These are phyloP conservation scores for Aeschynomene evenia DNA, from an alignment of 306 rosid species.

Conservation along the genomic window DNA sequence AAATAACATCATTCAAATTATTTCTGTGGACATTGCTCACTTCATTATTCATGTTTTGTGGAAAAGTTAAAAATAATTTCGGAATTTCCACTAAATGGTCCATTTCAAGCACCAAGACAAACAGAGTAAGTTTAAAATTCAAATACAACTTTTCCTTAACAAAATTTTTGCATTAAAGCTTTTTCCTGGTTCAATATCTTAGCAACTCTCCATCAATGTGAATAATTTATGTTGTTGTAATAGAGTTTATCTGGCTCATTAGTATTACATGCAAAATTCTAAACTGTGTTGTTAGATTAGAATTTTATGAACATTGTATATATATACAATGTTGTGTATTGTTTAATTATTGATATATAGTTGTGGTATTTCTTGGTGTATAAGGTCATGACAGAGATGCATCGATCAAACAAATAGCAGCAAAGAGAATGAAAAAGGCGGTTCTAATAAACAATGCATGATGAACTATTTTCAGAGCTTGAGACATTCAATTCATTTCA, in stretches of 20 bases:
- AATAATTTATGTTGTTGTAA: not conserved
- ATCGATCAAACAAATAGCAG: not conserved
- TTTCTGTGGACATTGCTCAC: not conserved
- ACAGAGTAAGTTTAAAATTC: not conserved
- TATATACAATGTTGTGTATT: too few relatives aligned
- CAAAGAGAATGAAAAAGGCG: not conserved
- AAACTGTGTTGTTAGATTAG: too few relatives aligned
- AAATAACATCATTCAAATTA: too few relatives aligned
- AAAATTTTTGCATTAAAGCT: not conserved
- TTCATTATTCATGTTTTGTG: not conserved
- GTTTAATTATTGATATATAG: too few relatives aligned
- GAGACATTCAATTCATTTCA: slow-evolving; percentile 29
- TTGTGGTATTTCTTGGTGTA: too few relatives aligned
- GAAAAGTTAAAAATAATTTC: not conserved
- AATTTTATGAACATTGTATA: too few relatives aligned
- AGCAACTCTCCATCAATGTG: not conserved
- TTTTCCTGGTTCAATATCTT: not conserved
- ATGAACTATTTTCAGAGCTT: not conserved
- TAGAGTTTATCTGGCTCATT: too few relatives aligned
- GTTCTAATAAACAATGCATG: not conserved
- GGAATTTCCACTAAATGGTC: not conserved
- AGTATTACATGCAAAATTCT: too few relatives aligned
- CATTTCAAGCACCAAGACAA: not conserved
- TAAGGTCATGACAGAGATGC: too few relatives aligned
- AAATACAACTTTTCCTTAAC: not conserved